Evolutionary conservation across 2,329 filamentous ascomycete species (phyloP).

Genomic region (Colletotrichum filicis): DNA sequence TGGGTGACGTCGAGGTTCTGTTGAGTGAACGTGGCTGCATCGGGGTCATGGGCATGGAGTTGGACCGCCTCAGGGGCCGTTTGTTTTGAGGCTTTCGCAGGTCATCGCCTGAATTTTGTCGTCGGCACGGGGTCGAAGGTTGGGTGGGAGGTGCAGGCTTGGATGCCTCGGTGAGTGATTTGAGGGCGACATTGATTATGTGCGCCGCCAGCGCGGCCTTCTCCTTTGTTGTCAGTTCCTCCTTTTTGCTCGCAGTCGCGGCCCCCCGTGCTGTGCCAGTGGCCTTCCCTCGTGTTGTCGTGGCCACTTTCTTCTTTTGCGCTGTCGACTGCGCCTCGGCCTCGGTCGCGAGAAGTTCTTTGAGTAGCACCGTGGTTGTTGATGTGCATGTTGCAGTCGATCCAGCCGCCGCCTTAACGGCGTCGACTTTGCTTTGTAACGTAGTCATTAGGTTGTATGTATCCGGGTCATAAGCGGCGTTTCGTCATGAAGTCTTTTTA

Average conservation of each 20-base stretch:
- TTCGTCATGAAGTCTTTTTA: constrained; percentile 39
- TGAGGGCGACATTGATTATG: constrained; percentile 77
- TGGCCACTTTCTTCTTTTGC: constrained; percentile 38
- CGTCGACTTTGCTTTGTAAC: constrained; percentile 55
- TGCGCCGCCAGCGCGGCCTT: constrained; percentile 77
- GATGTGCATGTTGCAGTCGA: constrained; percentile 65
- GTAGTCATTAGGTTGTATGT: constrained; percentile 52
- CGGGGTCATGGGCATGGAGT: constrained; percentile 68
- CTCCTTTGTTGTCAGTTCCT: constrained; percentile 65
- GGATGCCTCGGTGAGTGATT: constrained; percentile 73
- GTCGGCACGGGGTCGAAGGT: constrained; percentile 45
- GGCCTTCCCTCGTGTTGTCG: constrained; percentile 41
- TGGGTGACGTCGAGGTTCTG: constrained; percentile 66
- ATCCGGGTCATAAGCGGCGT: constrained; percentile 43
- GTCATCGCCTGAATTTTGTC: constrained; percentile 50
- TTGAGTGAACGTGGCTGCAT: constrained; percentile 71
- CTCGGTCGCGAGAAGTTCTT: constrained; percentile 56
- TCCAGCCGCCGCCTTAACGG: constrained; percentile 65
- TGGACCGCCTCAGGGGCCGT: constrained; percentile 63
- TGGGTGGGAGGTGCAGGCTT: constrained; percentile 56
- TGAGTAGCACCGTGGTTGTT: constrained; percentile 57
- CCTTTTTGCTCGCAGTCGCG: constrained; percentile 46
- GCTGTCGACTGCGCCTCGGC: constrained; percentile 31
- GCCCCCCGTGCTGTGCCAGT: constrained; percentile 43
- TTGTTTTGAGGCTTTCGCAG: constrained; percentile 40